Evolutionary conservation across 108 stramenopile species (phyloP), one percentile per base, ranked within the genome.

Genomic region (Aurantiochytrium sp.): DNA sequence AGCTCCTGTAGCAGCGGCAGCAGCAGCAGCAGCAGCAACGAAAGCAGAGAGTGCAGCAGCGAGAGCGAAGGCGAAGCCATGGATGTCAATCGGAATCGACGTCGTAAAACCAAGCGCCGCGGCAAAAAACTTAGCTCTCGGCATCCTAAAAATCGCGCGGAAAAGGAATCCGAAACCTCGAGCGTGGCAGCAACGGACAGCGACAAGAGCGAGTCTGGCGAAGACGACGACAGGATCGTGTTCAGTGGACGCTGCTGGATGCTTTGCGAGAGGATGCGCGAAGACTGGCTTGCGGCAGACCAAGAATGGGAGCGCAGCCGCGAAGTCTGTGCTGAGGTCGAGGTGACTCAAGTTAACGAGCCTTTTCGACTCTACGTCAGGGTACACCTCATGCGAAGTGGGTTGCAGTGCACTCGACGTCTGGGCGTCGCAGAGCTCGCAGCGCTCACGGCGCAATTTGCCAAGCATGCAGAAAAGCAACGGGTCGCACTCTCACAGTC

Each of bases 211-310:
- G 14, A 69, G 0, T 12, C 42, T 3, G 64, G 8, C 16, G 64
- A 8, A 69, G 64, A 69, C 18, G 4, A 83, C 16, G 76, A 83
- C 25, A 12, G 6, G 6, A 23, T 83, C 6, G 49, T 83, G 10
- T 83, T 83, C 51, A 53, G 49, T 2, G 76, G 76, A 83, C 76
- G 76, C 19, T 83, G 76, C 51, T 83, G 76, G 76, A 35, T 83
- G 76, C 76, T 83, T 47, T 83, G 76, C 76, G 76, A 83, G 28
- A 12, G 76, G 45, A 83, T 25, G 28, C 45, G 51, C 76, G 49
- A 83, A 35, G 51, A 83, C 4, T 83, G 76, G 76, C 76, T 83
- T 53, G 49, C 8, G 6, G 76, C 76, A 6, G 76, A 83, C 49
- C 6, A 53, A 21, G 76, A 83, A 35, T 83, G 76, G 76, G 51